Percentiles rank a stretch among this genome's conserved stretches.
Evolutionary conservation across 305 asterid genomes (phyloP).

Genomic region (Euphrasia arctica): DNA sequence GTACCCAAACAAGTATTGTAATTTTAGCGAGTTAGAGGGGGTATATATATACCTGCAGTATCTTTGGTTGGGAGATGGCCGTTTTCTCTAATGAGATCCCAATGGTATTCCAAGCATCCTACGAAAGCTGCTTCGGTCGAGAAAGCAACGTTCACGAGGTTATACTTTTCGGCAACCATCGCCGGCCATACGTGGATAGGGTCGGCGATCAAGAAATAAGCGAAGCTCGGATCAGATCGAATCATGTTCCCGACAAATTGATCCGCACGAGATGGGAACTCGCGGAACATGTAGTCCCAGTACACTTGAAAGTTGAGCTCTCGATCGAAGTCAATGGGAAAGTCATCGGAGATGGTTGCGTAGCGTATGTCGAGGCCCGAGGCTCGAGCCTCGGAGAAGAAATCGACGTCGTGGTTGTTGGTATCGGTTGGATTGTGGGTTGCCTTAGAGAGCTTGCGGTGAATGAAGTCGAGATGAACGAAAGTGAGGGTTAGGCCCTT

Average conservation of each 20-base stretch:
- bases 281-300: constrained; percentile 28
- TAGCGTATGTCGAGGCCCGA: constrained; percentile 50
- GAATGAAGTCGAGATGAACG: constrained; percentile 46
- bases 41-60: neutral
- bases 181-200: constrained; percentile 32
- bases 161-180: constrained; percentile 34
- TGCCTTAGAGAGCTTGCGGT: constrained; percentile 37
- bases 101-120: constrained; percentile 34
- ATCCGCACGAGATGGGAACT: constrained; percentile 35
- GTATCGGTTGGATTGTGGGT: too few species aligned
- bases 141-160: constrained; percentile 39
- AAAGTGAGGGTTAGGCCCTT: constrained; percentile 40
- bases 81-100: constrained; percentile 37
- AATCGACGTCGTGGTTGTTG: constrained; percentile 19
- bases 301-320: constrained; percentile 28
- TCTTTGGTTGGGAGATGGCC: constrained; percentile 34
- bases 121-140: constrained; percentile 51
- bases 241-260: constrained; percentile 31
- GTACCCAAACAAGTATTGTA: neutral
- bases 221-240: constrained; percentile 20
- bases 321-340: constrained; percentile 44
- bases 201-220: constrained; percentile 36
- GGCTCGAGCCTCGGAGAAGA: constrained; percentile 34
- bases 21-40: too few species aligned
- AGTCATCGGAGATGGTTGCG: constrained; percentile 40